Conservation (phyloP, 805 yeast species). For the Lipomyces chichibuensis region DNA sequence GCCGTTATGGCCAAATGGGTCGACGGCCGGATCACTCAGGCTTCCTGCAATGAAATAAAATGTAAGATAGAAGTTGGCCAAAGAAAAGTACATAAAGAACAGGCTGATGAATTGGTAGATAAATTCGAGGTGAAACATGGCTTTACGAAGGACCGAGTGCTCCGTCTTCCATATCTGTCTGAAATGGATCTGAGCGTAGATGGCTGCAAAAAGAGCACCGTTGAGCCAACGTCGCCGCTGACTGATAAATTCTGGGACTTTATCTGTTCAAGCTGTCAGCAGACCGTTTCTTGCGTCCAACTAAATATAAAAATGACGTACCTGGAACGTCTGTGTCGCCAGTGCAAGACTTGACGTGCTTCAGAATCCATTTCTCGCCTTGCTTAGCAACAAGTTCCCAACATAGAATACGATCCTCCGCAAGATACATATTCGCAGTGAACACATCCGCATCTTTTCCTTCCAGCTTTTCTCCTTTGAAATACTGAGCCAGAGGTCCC, state of each 20-base stretch:
- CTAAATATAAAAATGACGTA: slow-evolving; percentile 1
- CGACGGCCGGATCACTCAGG: slow-evolving; percentile 50
- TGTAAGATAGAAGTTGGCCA: slow-evolving; percentile 88
- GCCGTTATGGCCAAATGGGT: slow-evolving; percentile 61
- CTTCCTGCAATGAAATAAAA: slow-evolving; percentile 93
- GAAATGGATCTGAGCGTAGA: slow-evolving; percentile 84
- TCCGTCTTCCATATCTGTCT: slow-evolving; percentile 85
- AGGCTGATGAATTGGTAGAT: slow-evolving; percentile 80
- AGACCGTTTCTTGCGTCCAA: neutral
- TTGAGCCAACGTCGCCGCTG: slow-evolving; percentile 98
- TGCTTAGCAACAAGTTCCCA: slow-evolving; percentile 91
- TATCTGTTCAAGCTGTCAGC: slow-evolving; percentile 32
- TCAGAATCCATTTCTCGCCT: slow-evolving; percentile 70
- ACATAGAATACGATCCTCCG: slow-evolving; percentile 94
- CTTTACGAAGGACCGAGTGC: slow-evolving; percentile 78
- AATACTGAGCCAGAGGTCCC: slow-evolving; percentile 84
- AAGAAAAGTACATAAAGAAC: slow-evolving; percentile 86
- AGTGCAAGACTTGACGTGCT: slow-evolving; percentile 82
- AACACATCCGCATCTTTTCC: slow-evolving; percentile 75
- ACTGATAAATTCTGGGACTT: slow-evolving; percentile 88
- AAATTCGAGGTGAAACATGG: slow-evolving; percentile 84
- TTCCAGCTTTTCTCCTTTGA: slow-evolving; percentile 85
- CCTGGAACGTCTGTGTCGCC: slow-evolving; percentile 98
- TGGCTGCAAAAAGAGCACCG: slow-evolving; percentile 96
- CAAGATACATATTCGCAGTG: slow-evolving; percentile 93